A percentile compares a stretch with the other conserved stretches of the same genome.
These are phyloP conservation scores for Colletotrichum lini DNA, from an alignment of 2,329 filamentous ascomycete species.

Conservation along the genomic window DNA sequence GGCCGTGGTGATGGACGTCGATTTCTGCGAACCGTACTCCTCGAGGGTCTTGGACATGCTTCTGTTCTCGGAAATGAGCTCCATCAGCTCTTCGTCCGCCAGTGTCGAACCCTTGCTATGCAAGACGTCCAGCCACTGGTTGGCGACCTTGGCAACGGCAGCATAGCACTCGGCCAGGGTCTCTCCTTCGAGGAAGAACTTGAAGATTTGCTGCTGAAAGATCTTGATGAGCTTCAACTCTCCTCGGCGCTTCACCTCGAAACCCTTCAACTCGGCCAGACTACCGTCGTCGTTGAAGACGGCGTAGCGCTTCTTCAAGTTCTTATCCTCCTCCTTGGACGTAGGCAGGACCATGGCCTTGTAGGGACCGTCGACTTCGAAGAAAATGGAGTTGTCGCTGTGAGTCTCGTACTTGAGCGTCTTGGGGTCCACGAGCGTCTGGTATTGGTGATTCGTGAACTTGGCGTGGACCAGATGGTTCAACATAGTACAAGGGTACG, in stretches of 20 bases:
- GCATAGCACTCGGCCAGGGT: conserved; percentile 91
- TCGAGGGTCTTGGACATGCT: conserved; percentile 98
- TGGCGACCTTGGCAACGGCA: conserved; percentile 93
- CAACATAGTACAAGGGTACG: conserved; percentile 98
- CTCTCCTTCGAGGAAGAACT: conserved; percentile 94
- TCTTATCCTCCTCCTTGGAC: conserved; percentile 99
- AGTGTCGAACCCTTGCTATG: conserved; percentile 90
- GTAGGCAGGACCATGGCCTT: conserved; percentile 97
- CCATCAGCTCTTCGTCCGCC: conserved; percentile 96
- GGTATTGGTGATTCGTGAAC: conserved; percentile 98
- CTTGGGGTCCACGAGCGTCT: conserved; percentile 84
- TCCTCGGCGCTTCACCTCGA: conserved; percentile 96
- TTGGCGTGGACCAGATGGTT: conserved; percentile 95
- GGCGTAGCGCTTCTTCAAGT: conserved; percentile 98
- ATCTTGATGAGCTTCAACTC: conserved; percentile 99
- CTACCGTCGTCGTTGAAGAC: conserved; percentile 99
- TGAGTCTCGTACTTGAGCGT: conserved; percentile 95
- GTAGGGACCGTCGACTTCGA: conserved; percentile 98
- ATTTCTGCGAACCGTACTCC: conserved; percentile 96
- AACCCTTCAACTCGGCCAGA: conserved; percentile 95
- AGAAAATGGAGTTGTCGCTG: conserved; percentile 99
- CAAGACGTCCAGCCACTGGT: conserved; percentile 96
- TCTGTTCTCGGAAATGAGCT: conserved; percentile 99
- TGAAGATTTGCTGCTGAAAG: conserved; percentile 99
- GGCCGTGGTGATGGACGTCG: conserved; percentile 98